These are phyloP conservation scores for Fonsecaea monophora DNA, from an alignment of 2,329 filamentous ascomycete species.

Conservation along the genomic window DNA sequence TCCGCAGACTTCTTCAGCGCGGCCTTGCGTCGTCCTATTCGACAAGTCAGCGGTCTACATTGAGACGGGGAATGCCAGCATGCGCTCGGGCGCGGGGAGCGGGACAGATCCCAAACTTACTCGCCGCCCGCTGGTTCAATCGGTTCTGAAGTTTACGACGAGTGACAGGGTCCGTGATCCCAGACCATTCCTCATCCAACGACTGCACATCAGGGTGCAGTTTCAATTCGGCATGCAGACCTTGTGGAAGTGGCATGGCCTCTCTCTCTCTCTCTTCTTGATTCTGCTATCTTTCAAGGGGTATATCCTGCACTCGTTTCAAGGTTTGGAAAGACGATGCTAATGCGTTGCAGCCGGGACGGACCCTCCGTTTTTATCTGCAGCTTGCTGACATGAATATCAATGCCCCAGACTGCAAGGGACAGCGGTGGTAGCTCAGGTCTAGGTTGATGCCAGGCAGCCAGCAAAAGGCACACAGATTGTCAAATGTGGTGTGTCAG, in stretches of 20 bases:
- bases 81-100: neutral
- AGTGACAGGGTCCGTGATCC: slow-evolving; percentile 51
- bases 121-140: slow-evolving; percentile 53
- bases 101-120: slow-evolving; percentile 18
- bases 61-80: neutral
- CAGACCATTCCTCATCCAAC: slow-evolving; percentile 56
- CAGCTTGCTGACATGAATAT: slow-evolving; percentile 9
- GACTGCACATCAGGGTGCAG: slow-evolving; percentile 36
- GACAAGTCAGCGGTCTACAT: slow-evolving; percentile 30
- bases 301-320: neutral
- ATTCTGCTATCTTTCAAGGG: neutral
- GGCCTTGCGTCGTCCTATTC: slow-evolving; percentile 36
- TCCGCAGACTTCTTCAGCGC: slow-evolving; percentile 15
- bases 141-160: slow-evolving; percentile 55
- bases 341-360: neutral
- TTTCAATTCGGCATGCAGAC: slow-evolving; percentile 31
- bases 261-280: neutral
- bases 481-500: neutral
- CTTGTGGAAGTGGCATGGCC: slow-evolving; percentile 15
- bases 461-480: neutral
- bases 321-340: neutral
- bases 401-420: slow-evolving; percentile 1
- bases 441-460: neutral
- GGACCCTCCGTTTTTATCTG: slow-evolving; percentile 5
- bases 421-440: neutral